Conservation (phyloP, 139 green algal genomes). For the Chlorella sp. region DNA sequence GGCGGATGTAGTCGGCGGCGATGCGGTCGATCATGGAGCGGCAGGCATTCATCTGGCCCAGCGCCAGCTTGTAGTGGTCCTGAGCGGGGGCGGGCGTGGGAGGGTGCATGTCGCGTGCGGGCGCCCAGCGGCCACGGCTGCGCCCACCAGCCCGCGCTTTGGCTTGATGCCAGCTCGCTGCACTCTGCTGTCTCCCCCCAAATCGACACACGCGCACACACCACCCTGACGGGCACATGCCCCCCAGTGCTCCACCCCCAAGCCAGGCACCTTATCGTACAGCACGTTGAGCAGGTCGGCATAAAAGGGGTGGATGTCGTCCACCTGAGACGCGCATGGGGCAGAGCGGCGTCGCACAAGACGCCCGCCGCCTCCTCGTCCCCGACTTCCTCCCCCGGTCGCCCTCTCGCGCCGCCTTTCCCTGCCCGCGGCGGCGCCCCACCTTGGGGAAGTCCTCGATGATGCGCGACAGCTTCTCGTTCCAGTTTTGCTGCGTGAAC, state of each 20-base stretch:
- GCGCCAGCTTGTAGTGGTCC: conserved; percentile 99
- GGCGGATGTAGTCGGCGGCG: conserved; percentile 93
- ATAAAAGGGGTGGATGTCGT: conserved; percentile 99
- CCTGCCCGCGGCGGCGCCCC: too few relatives aligned
- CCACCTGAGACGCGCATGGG: conserved; percentile 50
- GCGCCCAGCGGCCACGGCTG: too few relatives aligned
- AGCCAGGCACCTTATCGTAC: conserved; percentile 88
- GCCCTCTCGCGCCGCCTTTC: too few relatives aligned
- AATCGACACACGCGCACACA: too few relatives aligned
- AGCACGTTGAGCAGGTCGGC: conserved; percentile 98
- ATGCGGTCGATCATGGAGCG: conserved; percentile 94
- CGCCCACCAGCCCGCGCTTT: too few relatives aligned
- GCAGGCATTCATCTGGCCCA: conserved; percentile 95
- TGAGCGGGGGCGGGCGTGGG: too few relatives aligned
- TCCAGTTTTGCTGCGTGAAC: conserved; percentile 88
- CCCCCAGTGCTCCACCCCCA: too few relatives aligned
- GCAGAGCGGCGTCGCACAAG: not conserved
- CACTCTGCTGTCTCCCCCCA: too few relatives aligned
- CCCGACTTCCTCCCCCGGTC: not conserved
- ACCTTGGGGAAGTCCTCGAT: conserved; percentile 97
- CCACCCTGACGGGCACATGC: too few relatives aligned
- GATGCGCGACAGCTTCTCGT: conserved; percentile 92
- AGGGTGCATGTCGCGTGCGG: too few relatives aligned
- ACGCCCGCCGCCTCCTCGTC: not conserved
- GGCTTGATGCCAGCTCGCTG: too few relatives aligned